Evolutionary conservation across 2,329 filamentous ascomycete species (phyloP).

Genomic region (Pseudocercospora ulei): DNA sequence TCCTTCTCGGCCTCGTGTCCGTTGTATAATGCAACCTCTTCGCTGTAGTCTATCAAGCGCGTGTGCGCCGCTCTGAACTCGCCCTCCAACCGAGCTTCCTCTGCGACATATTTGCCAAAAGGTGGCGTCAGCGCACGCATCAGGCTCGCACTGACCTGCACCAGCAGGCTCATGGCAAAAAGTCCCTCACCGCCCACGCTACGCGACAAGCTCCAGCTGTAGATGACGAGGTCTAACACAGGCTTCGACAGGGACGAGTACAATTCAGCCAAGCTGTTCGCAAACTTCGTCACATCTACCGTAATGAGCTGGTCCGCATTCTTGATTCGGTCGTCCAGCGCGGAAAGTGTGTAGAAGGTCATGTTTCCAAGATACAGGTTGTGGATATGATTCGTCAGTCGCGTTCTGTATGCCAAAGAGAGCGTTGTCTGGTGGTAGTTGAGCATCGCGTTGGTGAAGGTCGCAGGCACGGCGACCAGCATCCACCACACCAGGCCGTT

Average conservation of each 20-base stretch:
- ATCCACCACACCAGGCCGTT: slow-evolving; percentile 95
- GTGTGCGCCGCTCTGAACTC: slow-evolving; percentile 96
- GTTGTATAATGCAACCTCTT: slow-evolving; percentile 84
- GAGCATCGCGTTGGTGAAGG: slow-evolving; percentile 94
- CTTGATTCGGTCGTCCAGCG: slow-evolving; percentile 93
- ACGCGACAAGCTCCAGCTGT: slow-evolving; percentile 85
- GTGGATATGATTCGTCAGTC: slow-evolving; percentile 89
- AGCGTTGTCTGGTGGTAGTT: slow-evolving; percentile 96
- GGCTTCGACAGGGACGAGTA: slow-evolving; percentile 97
- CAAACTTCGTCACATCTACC: slow-evolving; percentile 92
- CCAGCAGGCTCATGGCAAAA: slow-evolving; percentile 87
- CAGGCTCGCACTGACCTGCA: slow-evolving; percentile 82
- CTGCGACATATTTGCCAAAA: slow-evolving; percentile 94
- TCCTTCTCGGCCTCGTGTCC: slow-evolving; percentile 94
- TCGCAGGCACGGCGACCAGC: slow-evolving; percentile 88
- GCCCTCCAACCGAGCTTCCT: slow-evolving; percentile 86
- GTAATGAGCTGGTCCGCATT: slow-evolving; percentile 97
- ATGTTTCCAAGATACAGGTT: slow-evolving; percentile 93
- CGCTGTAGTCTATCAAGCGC: slow-evolving; percentile 86
- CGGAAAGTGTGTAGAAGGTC: slow-evolving; percentile 94
- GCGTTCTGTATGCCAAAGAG: slow-evolving; percentile 81
- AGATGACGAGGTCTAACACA: slow-evolving; percentile 87
- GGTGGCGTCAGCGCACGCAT: slow-evolving; percentile 93
- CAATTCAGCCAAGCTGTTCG: slow-evolving; percentile 83
- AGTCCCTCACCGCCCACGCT: slow-evolving; percentile 94